Base-by-base conservation (phyloP, 257 asterid species). In the Haberlea rhodopensis region DNA sequence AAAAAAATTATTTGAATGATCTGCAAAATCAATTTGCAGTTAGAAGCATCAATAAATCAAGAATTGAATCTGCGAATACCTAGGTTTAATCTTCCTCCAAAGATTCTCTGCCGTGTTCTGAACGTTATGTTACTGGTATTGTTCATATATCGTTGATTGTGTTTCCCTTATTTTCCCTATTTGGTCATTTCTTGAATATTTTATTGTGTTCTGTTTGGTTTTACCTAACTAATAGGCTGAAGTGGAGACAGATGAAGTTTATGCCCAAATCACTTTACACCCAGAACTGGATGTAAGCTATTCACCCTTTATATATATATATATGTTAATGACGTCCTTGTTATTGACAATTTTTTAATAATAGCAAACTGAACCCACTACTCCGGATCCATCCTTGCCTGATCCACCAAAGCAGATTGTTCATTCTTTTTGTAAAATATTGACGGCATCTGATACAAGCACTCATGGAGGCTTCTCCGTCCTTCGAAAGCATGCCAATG, bases 391-490 rank as follows among this genome's bases (percentile, higher is more conserved):
- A 16, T 60, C 80, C 53, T 71, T 55, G n/a, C 86, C 84, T 8
- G 86, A 85, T 62, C 79, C 76, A 60, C 90, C 90, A 43, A 85
- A 80, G 75, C 73, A 28, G 53, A 61, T 22, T 4, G 79, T 87
- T 63, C 82, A 73, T 52, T 81, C 91, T 0, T 89, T 89, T 70
- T 83, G 88, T 67, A 89, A 89, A 80, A 84, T 84, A 65, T 81
- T 89, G 72, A 89, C 97, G 0, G 97, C 97, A 8, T 89, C 97
- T 37, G 97, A 89, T 77, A 89, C 95, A 2, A 89, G 97, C 75
- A 89, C 97, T 4, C 97, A 89, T 68, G 97, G 97, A 60, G 97
- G 97, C 13, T 89, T 87, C 79, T 89, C 97, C 26, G 91, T 89
- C 59, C 95, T 85, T 57, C 86, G 95, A n/a, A 88, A 84, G 64